These are phyloP conservation scores for Rhodamnia argentea DNA, from an alignment of 345 rosid species.

Conservation along the genomic window DNA sequence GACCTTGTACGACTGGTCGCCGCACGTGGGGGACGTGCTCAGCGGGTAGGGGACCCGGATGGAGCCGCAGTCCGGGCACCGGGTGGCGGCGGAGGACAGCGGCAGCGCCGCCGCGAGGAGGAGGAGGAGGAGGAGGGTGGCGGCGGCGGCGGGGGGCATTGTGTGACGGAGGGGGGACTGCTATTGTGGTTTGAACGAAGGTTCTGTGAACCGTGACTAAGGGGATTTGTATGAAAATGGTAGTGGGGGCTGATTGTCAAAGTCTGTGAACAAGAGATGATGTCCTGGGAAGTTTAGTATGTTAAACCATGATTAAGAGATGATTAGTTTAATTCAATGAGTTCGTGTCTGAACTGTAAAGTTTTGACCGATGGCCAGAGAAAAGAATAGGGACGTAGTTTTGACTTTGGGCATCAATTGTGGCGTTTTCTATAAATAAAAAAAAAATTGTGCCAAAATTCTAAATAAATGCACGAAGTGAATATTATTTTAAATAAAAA, in stretches of 20 bases:
- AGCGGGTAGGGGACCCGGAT: constrained; percentile 37
- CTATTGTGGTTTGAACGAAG: neutral
- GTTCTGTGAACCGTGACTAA: neutral
- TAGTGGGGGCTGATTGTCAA: neutral
- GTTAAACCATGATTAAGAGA: neutral
- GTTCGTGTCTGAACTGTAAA: neutral
- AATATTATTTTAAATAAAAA: too few species aligned
- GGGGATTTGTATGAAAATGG: neutral
- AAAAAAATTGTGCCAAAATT: too few species aligned
- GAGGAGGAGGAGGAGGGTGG: neutral
- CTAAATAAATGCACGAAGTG: too few species aligned
- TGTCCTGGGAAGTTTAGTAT: neutral
- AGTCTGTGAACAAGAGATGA: neutral
- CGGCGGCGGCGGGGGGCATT: neutral
- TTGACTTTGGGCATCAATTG: neutral
- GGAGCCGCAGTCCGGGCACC: constrained; percentile 38
- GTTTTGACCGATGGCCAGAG: neutral
- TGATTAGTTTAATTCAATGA: neutral
- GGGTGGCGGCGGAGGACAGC: constrained; percentile 5
- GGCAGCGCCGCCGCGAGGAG: constrained; percentile 18
- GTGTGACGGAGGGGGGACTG: neutral
- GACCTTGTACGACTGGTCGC: constrained; percentile 35
- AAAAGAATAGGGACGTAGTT: neutral
- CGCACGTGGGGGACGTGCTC: constrained; percentile 31
- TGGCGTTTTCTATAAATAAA: neutral